phyloP scores from a whole-genome alignment of 352 stramenopile species.

The Phytopythium sindhum region DNA sequence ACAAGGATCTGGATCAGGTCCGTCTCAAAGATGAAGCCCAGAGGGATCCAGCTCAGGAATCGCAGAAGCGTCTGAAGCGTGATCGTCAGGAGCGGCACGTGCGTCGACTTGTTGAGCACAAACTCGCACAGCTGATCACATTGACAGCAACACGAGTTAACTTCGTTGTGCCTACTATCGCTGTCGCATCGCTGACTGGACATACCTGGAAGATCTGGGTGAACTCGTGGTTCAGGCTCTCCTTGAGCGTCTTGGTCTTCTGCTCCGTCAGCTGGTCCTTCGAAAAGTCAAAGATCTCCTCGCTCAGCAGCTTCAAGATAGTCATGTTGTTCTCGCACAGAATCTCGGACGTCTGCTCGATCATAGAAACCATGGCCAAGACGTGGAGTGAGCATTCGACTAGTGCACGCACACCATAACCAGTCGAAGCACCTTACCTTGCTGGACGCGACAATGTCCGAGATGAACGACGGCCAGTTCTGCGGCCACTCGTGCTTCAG shows the following conservation, averaged over 20 bases:
- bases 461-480: conserved; percentile 99
- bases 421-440: conserved; percentile 47
- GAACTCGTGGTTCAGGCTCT: conserved; percentile 98
- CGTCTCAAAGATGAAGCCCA: conserved; percentile 99
- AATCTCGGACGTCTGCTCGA: conserved; percentile 90
- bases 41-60: conserved; percentile 98
- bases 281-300: conserved; percentile 99
- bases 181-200: neutral
- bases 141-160: neutral
- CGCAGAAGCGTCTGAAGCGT: conserved; percentile 96
- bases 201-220: conserved; percentile 93
- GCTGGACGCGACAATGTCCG: conserved; percentile 92
- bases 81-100: conserved; percentile 92
- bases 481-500: conserved; percentile 99
- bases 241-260: conserved; percentile 98
- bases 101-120: conserved; percentile 94
- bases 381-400: neutral
- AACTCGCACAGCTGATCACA: conserved; percentile 93
- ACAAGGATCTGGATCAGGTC: conserved; percentile 94
- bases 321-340: conserved; percentile 99
- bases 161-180: neutral
- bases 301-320: conserved; percentile 98
- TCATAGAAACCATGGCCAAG: neutral
- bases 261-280: conserved; percentile 98
- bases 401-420: neutral